Base-by-base conservation (phyloP, 2,329 filamentous ascomycete genomes). In the Knufia petricola region DNA sequence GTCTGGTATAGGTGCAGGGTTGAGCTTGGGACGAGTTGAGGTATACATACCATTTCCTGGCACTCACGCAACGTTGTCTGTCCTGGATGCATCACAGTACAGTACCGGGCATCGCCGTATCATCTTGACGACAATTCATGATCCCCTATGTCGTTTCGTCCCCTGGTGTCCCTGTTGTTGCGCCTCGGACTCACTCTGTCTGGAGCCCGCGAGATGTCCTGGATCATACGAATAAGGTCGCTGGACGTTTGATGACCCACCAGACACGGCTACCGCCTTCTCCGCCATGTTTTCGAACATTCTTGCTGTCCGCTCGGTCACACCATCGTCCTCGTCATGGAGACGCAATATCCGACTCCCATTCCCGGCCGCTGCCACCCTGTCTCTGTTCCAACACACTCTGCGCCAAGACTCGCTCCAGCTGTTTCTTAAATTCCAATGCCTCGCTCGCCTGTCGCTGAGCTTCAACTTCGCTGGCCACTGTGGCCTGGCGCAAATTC, bases 391-490 rank as follows among this genome's bases (percentile, higher is more conserved):
- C 34, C 31, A 6, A 15, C 48, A 50, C 17, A 50, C 48, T 50
- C 36, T 46, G 48, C 34, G 41, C 48, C 48, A 41, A 40, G 34
- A 40, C 42, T 46, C 15, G 48, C 43, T 50, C 17, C 48, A 50
- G 34, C 48, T 50, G 48, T 47, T 47, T 46, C 48, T 50, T 37
- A 19, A 46, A 50, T 50, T 47, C 42, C 23, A 47, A 32, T 36
- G 31, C 48, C 46, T 50, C 48, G 17, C 30, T 48, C 31, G 36
- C 37, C 28, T 48, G 28, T 39, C 44, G 49, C 49, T 60, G 56
- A 3, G 71, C 68, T 59, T 73, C 72, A 1, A 63, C 62, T 38
- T 76, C 63, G 53, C 72, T 75, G 8, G 72, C 74, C 32, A 66
- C 60, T 48, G 79, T 70, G 2, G 75, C 76, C 26, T 69, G 68